Percentiles rank a stretch among this genome's conserved stretches.
Conservation (phyloP, 202 grass and related monocot genomes). For the Elaeis oleifera region DNA sequence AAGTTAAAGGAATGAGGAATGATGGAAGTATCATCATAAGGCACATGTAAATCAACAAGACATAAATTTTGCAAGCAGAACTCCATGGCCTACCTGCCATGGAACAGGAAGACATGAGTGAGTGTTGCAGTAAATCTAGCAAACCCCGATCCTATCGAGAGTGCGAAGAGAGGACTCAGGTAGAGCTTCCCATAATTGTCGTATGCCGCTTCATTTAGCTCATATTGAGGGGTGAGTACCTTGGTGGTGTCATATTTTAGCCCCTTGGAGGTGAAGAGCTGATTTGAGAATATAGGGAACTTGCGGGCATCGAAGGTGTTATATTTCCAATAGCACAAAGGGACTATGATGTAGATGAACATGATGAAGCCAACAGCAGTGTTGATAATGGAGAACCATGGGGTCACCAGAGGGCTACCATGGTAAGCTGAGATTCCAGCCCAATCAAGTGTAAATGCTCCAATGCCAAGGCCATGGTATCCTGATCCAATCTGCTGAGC, state of each 20-base stretch:
- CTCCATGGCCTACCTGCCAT: slow-evolving; percentile 9
- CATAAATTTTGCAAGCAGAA: too few relatives aligned
- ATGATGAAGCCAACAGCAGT: slow-evolving; percentile 77
- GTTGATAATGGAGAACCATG: slow-evolving; percentile 93
- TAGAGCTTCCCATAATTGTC: slow-evolving; percentile 11
- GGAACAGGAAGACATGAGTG: slow-evolving; percentile 5
- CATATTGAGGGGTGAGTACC: slow-evolving; percentile 67
- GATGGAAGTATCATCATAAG: too few relatives aligned
- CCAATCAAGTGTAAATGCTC: slow-evolving; percentile 95
- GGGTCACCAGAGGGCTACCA: slow-evolving; percentile 84
- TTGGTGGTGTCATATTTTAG: slow-evolving; percentile 87
- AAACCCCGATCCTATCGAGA: slow-evolving; percentile 19
- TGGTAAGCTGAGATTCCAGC: slow-evolving; percentile 97
- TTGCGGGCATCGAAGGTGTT: slow-evolving; percentile 76
- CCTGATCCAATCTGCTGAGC: slow-evolving; percentile 90
- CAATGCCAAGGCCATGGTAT: slow-evolving; percentile 80
- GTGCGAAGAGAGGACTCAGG: neutral
- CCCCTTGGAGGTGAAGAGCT: slow-evolving; percentile 61
- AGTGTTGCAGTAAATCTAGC: slow-evolving; percentile 13
- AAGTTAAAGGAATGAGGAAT: too few relatives aligned
- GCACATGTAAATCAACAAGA: too few relatives aligned
- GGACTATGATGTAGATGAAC: slow-evolving; percentile 95
- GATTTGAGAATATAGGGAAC: slow-evolving; percentile 94
- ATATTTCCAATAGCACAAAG: slow-evolving; percentile 85
- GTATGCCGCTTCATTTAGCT: slow-evolving; percentile 30